phyloP scores from a whole-genome alignment of 306 rosid species.

The Castanea mollissima region DNA sequence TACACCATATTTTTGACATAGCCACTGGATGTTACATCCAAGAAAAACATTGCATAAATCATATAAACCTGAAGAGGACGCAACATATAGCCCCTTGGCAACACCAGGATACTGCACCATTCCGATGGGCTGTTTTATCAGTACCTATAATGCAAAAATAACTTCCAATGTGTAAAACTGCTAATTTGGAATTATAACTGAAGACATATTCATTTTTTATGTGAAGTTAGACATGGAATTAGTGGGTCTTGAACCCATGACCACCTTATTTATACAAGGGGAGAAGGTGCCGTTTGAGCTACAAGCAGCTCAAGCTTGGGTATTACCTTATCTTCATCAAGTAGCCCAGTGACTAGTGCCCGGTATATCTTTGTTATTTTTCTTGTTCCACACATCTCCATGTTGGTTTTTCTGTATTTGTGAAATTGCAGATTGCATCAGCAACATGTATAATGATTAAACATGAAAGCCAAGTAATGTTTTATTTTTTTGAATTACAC shows the following conservation, averaged over 20 bases:
- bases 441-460: background rate
- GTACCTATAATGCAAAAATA: constrained; percentile 48
- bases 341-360: constrained; percentile 69
- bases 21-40: constrained; percentile 3
- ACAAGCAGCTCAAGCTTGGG: background rate
- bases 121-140: constrained; percentile 76
- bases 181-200: background rate
- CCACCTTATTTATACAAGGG: background rate
- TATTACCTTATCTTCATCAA: constrained; percentile 68
- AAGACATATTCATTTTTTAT: background rate
- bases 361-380: constrained; percentile 78
- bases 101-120: constrained; percentile 78
- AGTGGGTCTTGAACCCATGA: background rate
- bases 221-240: background rate
- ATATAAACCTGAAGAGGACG: constrained; percentile 39
- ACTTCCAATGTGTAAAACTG: constrained; percentile 3
- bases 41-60: background rate
- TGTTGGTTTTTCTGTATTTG: constrained; percentile 42
- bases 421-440: constrained; percentile 13
- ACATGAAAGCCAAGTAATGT: background rate
- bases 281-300: background rate
- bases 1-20: constrained; percentile 35
- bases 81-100: constrained; percentile 53
- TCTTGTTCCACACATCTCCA: constrained; percentile 41
- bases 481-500: too few relatives aligned